Evolutionary conservation across 169 alveolate species (phyloP), one percentile per base, ranked within the genome.

Genomic region (Amoebophrya sp.): DNA sequence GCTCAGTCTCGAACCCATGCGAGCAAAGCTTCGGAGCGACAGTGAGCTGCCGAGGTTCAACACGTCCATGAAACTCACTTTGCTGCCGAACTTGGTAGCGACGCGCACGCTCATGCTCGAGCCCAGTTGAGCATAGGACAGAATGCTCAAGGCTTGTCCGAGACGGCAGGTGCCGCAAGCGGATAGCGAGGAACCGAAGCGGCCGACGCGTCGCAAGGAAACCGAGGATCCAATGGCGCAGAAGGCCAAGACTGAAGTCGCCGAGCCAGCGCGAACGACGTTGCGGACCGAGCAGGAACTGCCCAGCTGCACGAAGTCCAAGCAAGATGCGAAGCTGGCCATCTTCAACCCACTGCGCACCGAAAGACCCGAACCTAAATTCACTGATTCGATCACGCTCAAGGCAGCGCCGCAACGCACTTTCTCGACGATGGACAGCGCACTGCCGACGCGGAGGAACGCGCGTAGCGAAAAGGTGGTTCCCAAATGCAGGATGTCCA

Each of bases 271-370:
- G 90, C 36, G 90, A 33, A 34, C n/a, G 41, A 2, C 2, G 90
- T 89, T 40, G 41, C 36, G 53, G 36, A 89, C 6, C 24, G 41
- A 26, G 54, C 33, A 36, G 36, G 90, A 14, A 18, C 54, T 36
- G 90, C 90, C 90, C 26, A 89, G 90, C 90, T 89, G 41, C 54
- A 38, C 24, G 41, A 14, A 89, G 90, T 89, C 90, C 90, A 89
- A 89, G 2, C 6, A 18, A 6, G 65, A 47, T 12, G 18, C 6
- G 29, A 12, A 12, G 65, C 18, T 18, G 29, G 65, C 29, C 29
- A 47, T 47, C 65, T 47, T 47, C 65, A 47, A 12, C 65, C 6
- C 18, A 18, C 18, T 47, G 29, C 65, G 65, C 18, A 47, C 65
- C 29, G 65, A 47, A 18, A 47, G 65, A 18, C 18, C 18, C 18